These are phyloP conservation scores for Podospora fimiseda DNA, from an alignment of 495 filamentous ascomycete species.

Conservation along the genomic window DNA sequence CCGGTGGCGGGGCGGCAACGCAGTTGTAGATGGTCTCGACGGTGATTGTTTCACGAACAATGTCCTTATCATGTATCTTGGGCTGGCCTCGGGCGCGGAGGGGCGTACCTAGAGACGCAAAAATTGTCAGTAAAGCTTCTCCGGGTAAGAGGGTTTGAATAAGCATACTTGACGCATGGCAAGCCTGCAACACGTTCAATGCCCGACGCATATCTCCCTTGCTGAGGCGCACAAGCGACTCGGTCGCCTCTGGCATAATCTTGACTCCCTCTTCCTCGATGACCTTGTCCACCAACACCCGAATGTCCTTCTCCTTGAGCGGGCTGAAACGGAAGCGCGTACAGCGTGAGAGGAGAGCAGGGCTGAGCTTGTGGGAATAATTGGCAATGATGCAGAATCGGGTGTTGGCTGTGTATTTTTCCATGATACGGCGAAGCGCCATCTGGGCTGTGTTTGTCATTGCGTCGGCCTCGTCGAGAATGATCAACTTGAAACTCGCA, in stretches of 20 bases:
- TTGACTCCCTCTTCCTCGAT: conserved; percentile 81
- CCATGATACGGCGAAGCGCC: conserved; percentile 96
- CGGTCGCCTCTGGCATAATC: conserved; percentile 69
- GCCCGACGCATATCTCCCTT: conserved; percentile 96
- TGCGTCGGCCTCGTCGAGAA: conserved; percentile 95
- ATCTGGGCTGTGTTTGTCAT: conserved; percentile 98
- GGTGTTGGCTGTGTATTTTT: conserved; percentile 97
- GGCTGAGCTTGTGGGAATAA: conserved; percentile 98
- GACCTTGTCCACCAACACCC: conserved; percentile 77
- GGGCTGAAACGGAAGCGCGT: conserved; percentile 95
- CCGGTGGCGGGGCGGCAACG: conserved; percentile 89
- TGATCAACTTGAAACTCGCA: conserved; percentile 86
- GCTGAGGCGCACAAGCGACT: conserved; percentile 77
- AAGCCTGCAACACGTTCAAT: conserved; percentile 92
- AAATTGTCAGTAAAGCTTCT: conserved; percentile 11
- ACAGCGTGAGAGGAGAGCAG: conserved; percentile 85
- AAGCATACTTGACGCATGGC: conserved; percentile 76
- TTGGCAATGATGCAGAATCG: conserved; percentile 98
- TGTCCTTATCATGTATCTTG: conserved; percentile 50
- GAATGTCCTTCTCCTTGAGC: conserved; percentile 79
- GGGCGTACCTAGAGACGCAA: conserved; percentile 52
- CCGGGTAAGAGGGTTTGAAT: neutral
- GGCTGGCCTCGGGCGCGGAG: conserved; percentile 59
- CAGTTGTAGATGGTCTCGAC: conserved; percentile 93
- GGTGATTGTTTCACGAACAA: conserved; percentile 77